Percentiles rank a stretch among this genome's conserved stretches.
Conservation (phyloP, 176 grass and related monocot genomes). For the Urochloa ruziziensis region DNA sequence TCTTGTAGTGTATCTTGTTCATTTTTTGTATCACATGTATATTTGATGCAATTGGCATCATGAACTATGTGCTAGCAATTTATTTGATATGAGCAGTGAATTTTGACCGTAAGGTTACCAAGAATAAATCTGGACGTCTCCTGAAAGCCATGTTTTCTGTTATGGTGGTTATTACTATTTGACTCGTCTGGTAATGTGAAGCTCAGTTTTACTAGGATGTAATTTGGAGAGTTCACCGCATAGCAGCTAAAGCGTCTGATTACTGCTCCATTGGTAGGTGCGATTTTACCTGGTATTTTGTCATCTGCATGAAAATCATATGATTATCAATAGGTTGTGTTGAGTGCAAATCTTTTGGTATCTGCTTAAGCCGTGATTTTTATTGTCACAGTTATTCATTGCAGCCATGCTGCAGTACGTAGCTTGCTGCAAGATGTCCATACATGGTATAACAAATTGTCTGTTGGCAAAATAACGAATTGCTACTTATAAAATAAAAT, state of each 20-base stretch:
- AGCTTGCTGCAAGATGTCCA: neutral
- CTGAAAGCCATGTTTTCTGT: neutral
- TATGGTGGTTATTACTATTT: neutral
- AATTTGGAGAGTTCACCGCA: neutral
- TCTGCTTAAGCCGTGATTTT: neutral
- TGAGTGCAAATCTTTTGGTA: neutral
- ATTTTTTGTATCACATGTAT: constrained; percentile 18
- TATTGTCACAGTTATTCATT: neutral
- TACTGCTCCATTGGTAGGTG: neutral
- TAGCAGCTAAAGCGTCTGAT: neutral
- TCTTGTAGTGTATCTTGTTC: neutral
- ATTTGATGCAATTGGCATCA: constrained; percentile 6
- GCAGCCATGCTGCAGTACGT: neutral
- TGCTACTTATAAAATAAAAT: neutral
- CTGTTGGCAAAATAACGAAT: neutral
- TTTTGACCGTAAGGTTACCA: neutral
- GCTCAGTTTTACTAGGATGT: neutral
- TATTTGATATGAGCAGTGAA: neutral
- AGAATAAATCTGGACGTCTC: neutral
- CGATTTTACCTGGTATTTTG: neutral
- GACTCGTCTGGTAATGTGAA: neutral
- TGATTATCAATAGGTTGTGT: neutral
- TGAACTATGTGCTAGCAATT: constrained; percentile 15
- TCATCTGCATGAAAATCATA: neutral
- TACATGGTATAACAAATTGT: neutral